Evolutionary conservation across 768 basidiomycete genomes (phyloP), one percentile per base, ranked within the genome.

Genomic region (Russula ochroleuca): DNA sequence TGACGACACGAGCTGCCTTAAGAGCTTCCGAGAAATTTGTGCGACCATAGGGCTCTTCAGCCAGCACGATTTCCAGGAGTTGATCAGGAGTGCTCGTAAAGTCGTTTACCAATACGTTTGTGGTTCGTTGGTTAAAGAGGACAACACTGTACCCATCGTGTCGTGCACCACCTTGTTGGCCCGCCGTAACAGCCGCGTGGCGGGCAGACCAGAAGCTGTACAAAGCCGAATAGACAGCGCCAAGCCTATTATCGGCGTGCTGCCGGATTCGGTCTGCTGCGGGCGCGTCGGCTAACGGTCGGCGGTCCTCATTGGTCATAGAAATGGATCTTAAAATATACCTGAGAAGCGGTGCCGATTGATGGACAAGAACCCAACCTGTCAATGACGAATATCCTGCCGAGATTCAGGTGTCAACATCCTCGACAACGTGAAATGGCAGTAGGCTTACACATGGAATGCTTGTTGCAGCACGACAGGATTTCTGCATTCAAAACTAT

Each of bases 121-220:
- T 33, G 0, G 72, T 53, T 0, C 1, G 5, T 11, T 70, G 35
- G 49, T 79, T 65, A 65, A 85, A 85, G 19, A 83, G 66, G 21
- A 84, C 59, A 54, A 86, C 75, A 7, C 81, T 84, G 64, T 86
- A 87, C 1, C 85, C 75, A 63, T 86, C 85, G 35, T 77, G 72
- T 28, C 81, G 77, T 7, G 55, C 55, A 0, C 67, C 70, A 15
- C 58, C 71, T 49, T 73, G 72, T 33, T 48, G 61, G 5, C 55
- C 70, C 37, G 62, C 50, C 13, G 57, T 69, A 21, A 78, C 55
- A 2, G 79, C 78, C 15, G 76, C 72, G 13, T 77, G 74, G 3
- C 85, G 78, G 0, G 85, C 78, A 15, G 72, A 64, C 85, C 85
- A 87, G 69, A 86, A 86, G 17, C 75, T 73, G 58, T 83, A 70